Base-by-base conservation (phyloP, 2,329 filamentous ascomycete genomes). In the Coniosporium tulheliwenetii region DNA sequence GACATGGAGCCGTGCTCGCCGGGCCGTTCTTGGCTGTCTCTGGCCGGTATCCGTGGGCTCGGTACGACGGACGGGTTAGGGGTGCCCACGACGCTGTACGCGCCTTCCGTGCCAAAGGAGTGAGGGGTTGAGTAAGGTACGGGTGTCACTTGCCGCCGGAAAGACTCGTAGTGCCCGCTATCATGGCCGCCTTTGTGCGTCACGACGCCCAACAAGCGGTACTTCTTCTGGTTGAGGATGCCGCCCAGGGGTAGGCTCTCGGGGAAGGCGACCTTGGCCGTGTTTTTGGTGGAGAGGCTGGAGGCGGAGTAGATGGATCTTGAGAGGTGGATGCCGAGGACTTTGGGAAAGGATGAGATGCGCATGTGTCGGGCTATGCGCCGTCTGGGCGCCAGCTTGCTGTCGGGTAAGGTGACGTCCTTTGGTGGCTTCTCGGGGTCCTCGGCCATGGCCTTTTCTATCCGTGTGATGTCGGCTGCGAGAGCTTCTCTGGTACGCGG, bases 161-260 rank as follows among this genome's bases (percentile, higher is more conserved):
- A 96, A 1, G 86, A 89, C 59, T 98, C 91, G 63, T 98, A 98
- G 56, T 98, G 91, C 1, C 91, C 91, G 52, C 86, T 94, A 54
- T 94, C 81, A 57, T 98, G 91, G 46, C 84, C 93, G 32, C 91
- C 91, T 53, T 93, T 93, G 57, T 98, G 91, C 15, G 85, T 93
- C 31, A 98, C 85, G 31, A 93, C 75, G 10, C 81, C 85, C 0
- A 93, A 71, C 5, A 98, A 69, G 51, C 79, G 85, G 61, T 95
- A 98, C 55, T 75, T 81, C 47, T 78, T 81, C 52, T 81, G 78
- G 42, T 81, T 73, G 36, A 91, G 62, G 16, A 96, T 65, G 1
- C 85, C 78, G 1, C 91, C 91, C 2, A 98, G 66, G 0, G 83
- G 76, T 2, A 98, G 62, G n/a, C 73, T 71, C 59, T 96, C 89